Evolutionary conservation across 164 flowering plant species (phyloP).

Genomic region (Platanus orientalis): DNA sequence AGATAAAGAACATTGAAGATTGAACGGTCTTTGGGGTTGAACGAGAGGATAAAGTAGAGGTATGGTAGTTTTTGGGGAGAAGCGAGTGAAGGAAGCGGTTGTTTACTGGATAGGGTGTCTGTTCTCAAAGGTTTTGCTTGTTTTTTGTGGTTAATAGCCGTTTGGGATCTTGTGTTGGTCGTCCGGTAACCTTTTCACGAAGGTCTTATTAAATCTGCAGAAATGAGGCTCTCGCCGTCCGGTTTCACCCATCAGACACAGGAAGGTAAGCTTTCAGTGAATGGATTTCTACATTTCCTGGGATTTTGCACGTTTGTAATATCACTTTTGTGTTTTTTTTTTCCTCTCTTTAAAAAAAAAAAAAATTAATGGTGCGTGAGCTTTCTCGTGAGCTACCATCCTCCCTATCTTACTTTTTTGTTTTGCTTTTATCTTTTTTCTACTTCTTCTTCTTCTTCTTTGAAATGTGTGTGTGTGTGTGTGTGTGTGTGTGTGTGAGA

Average conservation of each 20-base stretch:
- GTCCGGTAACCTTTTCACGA: neutral
- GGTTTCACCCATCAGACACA: conserved; percentile 61
- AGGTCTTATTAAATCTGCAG: conserved; percentile 9
- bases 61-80: conserved; percentile 20
- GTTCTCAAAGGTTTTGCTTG: conserved; percentile 5
- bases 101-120: neutral
- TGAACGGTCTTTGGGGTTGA: conserved; percentile 4
- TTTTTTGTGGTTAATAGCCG: neutral
- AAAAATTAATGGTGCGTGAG: too few species aligned
- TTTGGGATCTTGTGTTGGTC: conserved; percentile 11
- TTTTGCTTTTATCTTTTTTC: too few species aligned
- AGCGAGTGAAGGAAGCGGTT: conserved; percentile 6
- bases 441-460: too few species aligned
- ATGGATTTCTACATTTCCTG: too few species aligned
- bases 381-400: too few species aligned
- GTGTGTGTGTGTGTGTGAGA: too few species aligned
- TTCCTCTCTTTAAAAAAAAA: too few species aligned
- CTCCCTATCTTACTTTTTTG: too few species aligned
- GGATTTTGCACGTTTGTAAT: too few species aligned
- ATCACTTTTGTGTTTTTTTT: too few species aligned
- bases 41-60: conserved; percentile 3
- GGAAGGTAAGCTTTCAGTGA: conserved; percentile 58
- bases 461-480: too few species aligned
- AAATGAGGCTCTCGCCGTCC: conserved; percentile 68
- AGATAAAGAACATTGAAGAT: neutral